phyloP scores from a whole-genome alignment of 148 eudicot species.

The Spergularia bocconei region DNA sequence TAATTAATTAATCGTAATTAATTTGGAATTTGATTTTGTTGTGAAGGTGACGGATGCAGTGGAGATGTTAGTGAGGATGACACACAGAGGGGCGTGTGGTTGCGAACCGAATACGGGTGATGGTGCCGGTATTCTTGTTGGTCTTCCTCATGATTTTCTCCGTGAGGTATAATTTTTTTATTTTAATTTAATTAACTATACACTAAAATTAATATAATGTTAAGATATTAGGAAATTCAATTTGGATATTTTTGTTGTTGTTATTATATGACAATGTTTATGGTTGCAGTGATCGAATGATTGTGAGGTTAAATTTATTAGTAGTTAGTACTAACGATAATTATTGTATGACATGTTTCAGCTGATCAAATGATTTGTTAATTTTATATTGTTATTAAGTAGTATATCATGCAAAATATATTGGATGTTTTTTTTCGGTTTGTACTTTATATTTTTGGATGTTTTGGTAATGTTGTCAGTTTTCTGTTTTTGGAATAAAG shows the following conservation, averaged over 20 bases:
- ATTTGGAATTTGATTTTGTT: not conserved
- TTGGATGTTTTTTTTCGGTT: not conserved
- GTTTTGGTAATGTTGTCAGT: no score
- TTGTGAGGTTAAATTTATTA: no score
- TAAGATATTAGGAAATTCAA: no score
- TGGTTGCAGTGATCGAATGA: not conserved
- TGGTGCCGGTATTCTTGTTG: slow-evolving; percentile 98
- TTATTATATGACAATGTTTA: not conserved
- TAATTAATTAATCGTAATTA: no score
- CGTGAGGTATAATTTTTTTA: slow-evolving; percentile 48
- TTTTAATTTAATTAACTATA: not conserved
- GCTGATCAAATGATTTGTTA: not conserved
- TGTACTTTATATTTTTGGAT: no score
- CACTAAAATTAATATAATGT: no score
- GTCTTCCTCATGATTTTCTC: slow-evolving; percentile 85
- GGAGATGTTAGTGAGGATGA: slow-evolving; percentile 95
- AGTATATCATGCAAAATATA: not conserved
- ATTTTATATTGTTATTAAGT: not conserved
- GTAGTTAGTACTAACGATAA: no score
- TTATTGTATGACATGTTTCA: not conserved
- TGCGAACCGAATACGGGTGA: slow-evolving; percentile 97
- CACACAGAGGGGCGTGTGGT: slow-evolving; percentile 99
- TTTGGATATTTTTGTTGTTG: not conserved
- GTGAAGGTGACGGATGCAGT: slow-evolving; percentile 84
- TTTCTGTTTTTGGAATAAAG: no score